Base-by-base conservation (phyloP, 345 rosid species). In the Diplotaxis tenuifolia region DNA sequence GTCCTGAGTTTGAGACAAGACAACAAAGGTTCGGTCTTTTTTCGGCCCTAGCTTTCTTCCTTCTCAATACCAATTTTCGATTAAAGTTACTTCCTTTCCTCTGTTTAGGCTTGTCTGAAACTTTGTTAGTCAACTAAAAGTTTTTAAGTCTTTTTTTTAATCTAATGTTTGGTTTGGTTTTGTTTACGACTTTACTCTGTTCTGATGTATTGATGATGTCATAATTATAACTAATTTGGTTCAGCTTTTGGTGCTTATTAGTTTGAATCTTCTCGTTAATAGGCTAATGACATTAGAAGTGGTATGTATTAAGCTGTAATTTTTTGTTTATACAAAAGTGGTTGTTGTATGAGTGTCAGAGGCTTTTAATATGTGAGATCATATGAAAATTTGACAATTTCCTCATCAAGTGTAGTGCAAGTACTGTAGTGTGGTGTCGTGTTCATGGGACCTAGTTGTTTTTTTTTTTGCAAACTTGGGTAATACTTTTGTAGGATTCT, bases 11-110 rank as follows among this genome's bases (percentile, higher is more conserved):
- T 72, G 88, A 84, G 57, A 45, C 75, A 49, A 82, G 82, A 71
- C 80, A 83, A 71, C 80, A 83, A 62, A 86, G 93, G 89, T 86
- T 76, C 32, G 25, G 25, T 29, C 25, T 27, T 72, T 54, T 47
- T 47, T 60, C 64, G 66, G 66, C 62, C 71, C 67, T 65, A 70
- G 36, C 4, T 68, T 74, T 54, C 20, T 65, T 65, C 19, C 25
- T 60, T 55, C 42, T 64, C 62, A 14, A 27, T 4, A 12, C 60
- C 65, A 64, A 64, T 60, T 23, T n/a, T 55, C 29, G 22, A 18
- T 6, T 20, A 16, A 16, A 60, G 7, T 10, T 60, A 15, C 8
- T 45, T 45, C 11, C 10, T 54, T 23, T 49, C 23, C 65, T 56
- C 1, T 18, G 8, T 28, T 32, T 50, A 65, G 8, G 4, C 45